Percentiles rank a stretch among this genome's conserved stretches.
phyloP scores from a whole-genome alignment of 345 rosid species.

The Stellera chamaejasme region DNA sequence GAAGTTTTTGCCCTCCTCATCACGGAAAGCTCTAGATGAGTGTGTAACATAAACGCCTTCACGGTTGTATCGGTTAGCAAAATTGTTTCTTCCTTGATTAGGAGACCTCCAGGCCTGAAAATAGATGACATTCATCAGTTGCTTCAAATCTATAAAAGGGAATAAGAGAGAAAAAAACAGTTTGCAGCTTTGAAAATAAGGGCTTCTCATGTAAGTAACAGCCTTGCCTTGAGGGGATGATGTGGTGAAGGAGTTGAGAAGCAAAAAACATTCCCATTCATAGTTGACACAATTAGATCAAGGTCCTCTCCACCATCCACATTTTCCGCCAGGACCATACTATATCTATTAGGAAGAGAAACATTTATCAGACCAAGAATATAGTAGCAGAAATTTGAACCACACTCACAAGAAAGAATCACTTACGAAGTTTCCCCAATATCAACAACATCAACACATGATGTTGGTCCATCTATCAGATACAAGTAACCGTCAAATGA shows the following conservation, averaged over 20 bases:
- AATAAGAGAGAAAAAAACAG: background rate
- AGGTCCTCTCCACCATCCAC: slow-evolving; percentile 99
- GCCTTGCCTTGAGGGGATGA: slow-evolving; percentile 91
- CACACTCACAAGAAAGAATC: background rate
- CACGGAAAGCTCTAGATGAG: slow-evolving; percentile 90
- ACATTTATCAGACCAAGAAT: slow-evolving; percentile 10
- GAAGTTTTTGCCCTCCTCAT: slow-evolving; percentile 96
- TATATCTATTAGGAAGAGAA: slow-evolving; percentile 51
- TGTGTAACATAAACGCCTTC: slow-evolving; percentile 78
- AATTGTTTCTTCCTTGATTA: slow-evolving; percentile 92
- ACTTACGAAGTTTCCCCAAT: slow-evolving; percentile 99
- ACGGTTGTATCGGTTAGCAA: slow-evolving; percentile 58
- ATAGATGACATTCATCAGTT: slow-evolving; percentile 10
- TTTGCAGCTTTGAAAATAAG: background rate
- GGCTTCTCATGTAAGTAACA: slow-evolving; percentile 10
- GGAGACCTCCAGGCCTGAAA: slow-evolving; percentile 90
- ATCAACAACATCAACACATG: slow-evolving; percentile 95
- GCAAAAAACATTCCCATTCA: slow-evolving; percentile 98
- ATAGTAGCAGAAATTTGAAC: slow-evolving; percentile 9
- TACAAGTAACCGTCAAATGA: slow-evolving; percentile 97
- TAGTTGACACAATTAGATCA: slow-evolving; percentile 92
- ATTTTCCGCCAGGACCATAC: slow-evolving; percentile 97
- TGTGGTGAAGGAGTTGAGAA: slow-evolving; percentile 94
- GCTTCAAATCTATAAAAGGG: slow-evolving; percentile 4
- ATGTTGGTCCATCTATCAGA: slow-evolving; percentile 95